These are phyloP conservation scores for Laetiporus sulphureus DNA, from an alignment of 1,284 basidiomycete genomes.

Conservation along the genomic window DNA sequence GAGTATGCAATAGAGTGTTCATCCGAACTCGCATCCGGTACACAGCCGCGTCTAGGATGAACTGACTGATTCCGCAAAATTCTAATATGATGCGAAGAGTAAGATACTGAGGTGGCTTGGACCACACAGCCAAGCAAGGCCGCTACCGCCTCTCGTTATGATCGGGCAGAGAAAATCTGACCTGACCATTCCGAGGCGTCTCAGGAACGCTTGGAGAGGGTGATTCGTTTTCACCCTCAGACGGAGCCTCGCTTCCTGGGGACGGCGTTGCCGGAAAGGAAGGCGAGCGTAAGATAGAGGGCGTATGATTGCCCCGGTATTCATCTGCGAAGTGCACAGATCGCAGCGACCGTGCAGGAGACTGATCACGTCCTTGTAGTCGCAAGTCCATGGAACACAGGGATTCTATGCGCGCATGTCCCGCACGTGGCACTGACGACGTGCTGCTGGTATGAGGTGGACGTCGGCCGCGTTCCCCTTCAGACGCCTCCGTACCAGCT, in stretches of 20 bases:
- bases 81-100: too few relatives aligned
- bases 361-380: constrained; percentile 30
- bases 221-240: constrained; percentile 12
- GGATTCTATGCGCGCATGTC: constrained; percentile 28
- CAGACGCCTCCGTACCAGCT: constrained; percentile 11
- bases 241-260: constrained; percentile 13
- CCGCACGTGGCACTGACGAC: constrained; percentile 7
- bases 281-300: constrained; percentile 15
- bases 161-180: constrained; percentile 22
- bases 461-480: constrained; percentile 13
- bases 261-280: constrained; percentile 15
- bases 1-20: too few relatives aligned
- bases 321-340: constrained; percentile 38
- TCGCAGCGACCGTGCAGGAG: constrained; percentile 36
- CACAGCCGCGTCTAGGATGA: too few relatives aligned
- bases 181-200: constrained; percentile 17
- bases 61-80: too few relatives aligned
- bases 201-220: too few relatives aligned
- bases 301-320: constrained; percentile 21
- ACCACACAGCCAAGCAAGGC: too few relatives aligned
- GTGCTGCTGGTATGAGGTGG: constrained; percentile 7
- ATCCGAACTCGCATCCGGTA: too few relatives aligned
- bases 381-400: constrained; percentile 24
- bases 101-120: too few relatives aligned
- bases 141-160: constrained; percentile 4